Base-by-base conservation (phyloP, 306 rosid species). In the Mimosa pudica region DNA sequence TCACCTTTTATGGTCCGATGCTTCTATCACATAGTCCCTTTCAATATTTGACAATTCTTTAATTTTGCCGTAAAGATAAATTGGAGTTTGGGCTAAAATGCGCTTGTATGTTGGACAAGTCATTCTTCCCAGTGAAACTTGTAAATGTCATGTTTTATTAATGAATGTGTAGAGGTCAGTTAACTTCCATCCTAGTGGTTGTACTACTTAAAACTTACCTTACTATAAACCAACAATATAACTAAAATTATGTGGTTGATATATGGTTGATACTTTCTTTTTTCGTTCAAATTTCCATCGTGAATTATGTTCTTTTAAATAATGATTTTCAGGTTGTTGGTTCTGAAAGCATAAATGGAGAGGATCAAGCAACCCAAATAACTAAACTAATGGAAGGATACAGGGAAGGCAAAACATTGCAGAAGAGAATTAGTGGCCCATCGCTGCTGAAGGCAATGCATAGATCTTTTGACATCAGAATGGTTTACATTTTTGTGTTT, bases 301-400 rank as follows among this genome's bases (percentile, higher is more conserved):
- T 68, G 49, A 33, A 68, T 46, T 16, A 45, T 58, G 66, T 13
- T 67, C 32, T 17, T 24, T 30, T 46, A 2, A 10, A 57, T 46
- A 6, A 57, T 36, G 49, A 70, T 47, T 71, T 81, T 81, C 75
- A 96, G 99, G 98, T 96, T 54, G 86, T 57, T 58, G 99, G 87
- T 66, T 91, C 90, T 13, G 97, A 96, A 85, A 89, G 86, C 81
- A 84, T 93, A 17, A 75, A 47, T 41, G 98, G 82, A 32, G 92
- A 89, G 77, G 94, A 96, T 81, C 93, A 90, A 46, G 98, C 91
- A 73, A 86, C 92, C 12, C 89, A 84, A 75, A 87, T 96, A 70
- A 84, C 96, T 1, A 86, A 78, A 76, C 91, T 96, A 73, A 70
- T 96, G 3, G 90, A 87, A 88, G 97, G 98, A 82, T 96, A 91